Conservation (phyloP, 1,139 yeast species). For the Saccharomyces hybrid region DNA sequence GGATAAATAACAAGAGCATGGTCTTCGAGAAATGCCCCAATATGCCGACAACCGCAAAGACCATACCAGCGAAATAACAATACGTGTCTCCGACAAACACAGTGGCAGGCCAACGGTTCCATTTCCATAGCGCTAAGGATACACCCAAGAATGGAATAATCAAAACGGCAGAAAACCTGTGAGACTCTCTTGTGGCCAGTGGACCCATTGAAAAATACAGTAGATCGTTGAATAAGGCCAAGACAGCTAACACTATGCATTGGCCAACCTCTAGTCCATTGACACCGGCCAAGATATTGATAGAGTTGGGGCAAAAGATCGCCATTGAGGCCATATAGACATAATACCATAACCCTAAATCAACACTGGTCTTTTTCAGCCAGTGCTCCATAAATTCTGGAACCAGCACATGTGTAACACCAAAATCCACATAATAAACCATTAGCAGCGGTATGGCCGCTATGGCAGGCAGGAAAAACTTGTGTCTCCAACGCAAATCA, state of each 20-base stretch:
- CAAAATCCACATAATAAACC: conserved; percentile 90
- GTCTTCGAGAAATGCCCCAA: conserved; percentile 96
- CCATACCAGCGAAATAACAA: conserved; percentile 98
- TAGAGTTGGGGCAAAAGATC: conserved; percentile 94
- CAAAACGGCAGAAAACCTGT: conserved; percentile 70
- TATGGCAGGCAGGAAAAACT: conserved; percentile 89
- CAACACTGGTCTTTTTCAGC: conserved; percentile 44
- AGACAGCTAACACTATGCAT: conserved; percentile 64
- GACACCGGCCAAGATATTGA: conserved; percentile 90
- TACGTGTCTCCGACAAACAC: conserved; percentile 98
- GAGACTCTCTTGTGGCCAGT: conserved; percentile 72
- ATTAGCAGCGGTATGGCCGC: conserved; percentile 87
- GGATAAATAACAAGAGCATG: conserved; percentile 71
- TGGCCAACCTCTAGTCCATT: conserved; percentile 97
- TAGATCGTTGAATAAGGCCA: conserved; percentile 68
- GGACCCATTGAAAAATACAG: conserved; percentile 54
- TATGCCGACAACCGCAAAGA: conserved; percentile 93
- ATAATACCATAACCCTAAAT: conserved; percentile 75
- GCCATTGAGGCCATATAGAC: conserved; percentile 85
- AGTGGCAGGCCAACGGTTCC: conserved; percentile 83
- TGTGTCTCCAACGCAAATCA: conserved; percentile 95
- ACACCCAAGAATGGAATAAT: conserved; percentile 85
- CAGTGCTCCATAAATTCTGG: conserved; percentile 56
- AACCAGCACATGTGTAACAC: conserved; percentile 81
- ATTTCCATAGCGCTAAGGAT: conserved; percentile 63